A percentile compares a stretch with the other conserved stretches of the same genome.
phyloP scores from a whole-genome alignment of 2,329 filamentous ascomycete species.

The Didymella segeticola region DNA sequence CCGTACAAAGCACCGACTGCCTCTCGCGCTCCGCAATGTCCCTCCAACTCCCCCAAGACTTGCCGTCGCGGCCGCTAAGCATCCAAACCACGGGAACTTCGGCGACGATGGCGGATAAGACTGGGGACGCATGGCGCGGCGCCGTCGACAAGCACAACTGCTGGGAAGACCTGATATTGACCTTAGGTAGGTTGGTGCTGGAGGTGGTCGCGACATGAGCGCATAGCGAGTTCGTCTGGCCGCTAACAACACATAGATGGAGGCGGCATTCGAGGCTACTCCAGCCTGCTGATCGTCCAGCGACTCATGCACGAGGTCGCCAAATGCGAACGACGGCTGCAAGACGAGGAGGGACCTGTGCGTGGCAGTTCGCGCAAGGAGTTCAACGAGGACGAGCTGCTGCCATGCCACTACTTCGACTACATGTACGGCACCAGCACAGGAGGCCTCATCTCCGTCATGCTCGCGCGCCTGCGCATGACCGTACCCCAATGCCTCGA shows the following conservation, averaged over 20 bases:
- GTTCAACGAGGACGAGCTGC: constrained; percentile 52
- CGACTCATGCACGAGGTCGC: constrained; percentile 58
- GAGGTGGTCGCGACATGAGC: background rate
- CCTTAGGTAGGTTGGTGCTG: constrained; percentile 45
- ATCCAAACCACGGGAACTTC: constrained; percentile 45
- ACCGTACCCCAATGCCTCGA: constrained; percentile 56
- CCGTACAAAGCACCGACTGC: constrained; percentile 19
- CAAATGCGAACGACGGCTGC: constrained; percentile 52
- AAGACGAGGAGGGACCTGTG: constrained; percentile 52
- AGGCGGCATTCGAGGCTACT: constrained; percentile 60
- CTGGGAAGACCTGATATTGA: constrained; percentile 58
- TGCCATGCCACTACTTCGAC: constrained; percentile 62
- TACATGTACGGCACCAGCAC: constrained; percentile 62
- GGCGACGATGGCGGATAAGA: constrained; percentile 48
- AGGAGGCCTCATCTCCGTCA: constrained; percentile 59
- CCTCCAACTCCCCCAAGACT: constrained; percentile 38
- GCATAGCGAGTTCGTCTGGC: too few relatives aligned
- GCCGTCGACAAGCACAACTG: constrained; percentile 51
- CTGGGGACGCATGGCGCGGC: constrained; percentile 53
- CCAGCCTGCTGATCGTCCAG: constrained; percentile 57
- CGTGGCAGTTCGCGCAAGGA: constrained; percentile 30
- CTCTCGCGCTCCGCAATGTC: constrained; percentile 27
- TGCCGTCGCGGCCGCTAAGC: constrained; percentile 41
- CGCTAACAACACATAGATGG: constrained; percentile 49
- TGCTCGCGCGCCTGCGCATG: constrained; percentile 59